Evolutionary conservation across 805 yeast species (phyloP).

Genomic region (Sugiyamaella americana): DNA sequence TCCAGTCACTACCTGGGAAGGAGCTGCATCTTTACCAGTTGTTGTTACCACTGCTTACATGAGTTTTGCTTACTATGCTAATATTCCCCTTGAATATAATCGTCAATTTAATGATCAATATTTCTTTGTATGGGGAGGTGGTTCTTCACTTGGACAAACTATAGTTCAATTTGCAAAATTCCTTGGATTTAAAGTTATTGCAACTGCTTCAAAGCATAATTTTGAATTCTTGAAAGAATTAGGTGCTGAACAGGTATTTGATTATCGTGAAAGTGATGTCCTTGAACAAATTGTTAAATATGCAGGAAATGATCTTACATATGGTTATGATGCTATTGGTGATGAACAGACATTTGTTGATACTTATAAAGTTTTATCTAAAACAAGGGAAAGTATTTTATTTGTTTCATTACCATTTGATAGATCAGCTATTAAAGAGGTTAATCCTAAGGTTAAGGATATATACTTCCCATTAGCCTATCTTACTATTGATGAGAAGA

Average conservation of each 20-base stretch:
- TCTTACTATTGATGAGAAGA: constrained; percentile 12
- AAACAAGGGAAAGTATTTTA: constrained; percentile 8
- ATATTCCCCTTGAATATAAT: constrained; percentile 27
- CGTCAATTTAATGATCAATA: constrained; percentile 17
- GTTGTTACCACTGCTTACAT: constrained; percentile 46
- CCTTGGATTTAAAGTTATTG: constrained; percentile 42
- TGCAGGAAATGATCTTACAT: constrained; percentile 21
- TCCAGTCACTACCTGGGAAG: constrained; percentile 47
- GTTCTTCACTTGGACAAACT: constrained; percentile 55
- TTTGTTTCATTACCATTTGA: constrained; percentile 8
- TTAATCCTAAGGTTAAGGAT: constrained; percentile 7
- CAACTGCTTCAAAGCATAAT: constrained; percentile 47
- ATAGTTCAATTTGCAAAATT: constrained; percentile 56
- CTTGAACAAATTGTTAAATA: constrained; percentile 38
- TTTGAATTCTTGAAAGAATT: constrained; percentile 36
- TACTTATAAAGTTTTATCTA: constrained; percentile 15
- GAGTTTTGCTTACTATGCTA: constrained; percentile 31
- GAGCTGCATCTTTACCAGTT: constrained; percentile 55
- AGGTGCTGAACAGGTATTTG: constrained; percentile 49
- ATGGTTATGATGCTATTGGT: constrained; percentile 26
- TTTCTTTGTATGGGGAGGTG: constrained; percentile 40
- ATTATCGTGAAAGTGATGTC: constrained; percentile 41
- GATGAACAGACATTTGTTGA: constrained; percentile 14
- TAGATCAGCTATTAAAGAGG: constrained; percentile 1
- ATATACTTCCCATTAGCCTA: constrained; percentile 15